Base-by-base conservation (phyloP, 192 early-diverging fungal species). In the Dissophora globulifera region DNA sequence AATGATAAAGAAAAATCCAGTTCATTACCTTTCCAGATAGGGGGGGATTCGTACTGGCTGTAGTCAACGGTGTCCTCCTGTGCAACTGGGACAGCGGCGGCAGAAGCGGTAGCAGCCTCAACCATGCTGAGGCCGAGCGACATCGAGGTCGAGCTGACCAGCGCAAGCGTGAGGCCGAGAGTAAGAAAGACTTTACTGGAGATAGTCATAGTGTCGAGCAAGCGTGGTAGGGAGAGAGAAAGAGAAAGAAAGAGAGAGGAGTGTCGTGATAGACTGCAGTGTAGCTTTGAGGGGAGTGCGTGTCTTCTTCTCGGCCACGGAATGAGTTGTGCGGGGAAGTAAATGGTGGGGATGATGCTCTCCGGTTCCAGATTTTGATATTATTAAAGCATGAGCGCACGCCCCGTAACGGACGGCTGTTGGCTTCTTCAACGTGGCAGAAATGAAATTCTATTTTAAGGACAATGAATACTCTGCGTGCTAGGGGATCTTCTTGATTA, bases 1-100 rank as follows among this genome's bases (percentile, higher is more conserved):
- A 16, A 4, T 12, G 43, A 26, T 17, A 27, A 10, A 33, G 7
- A 26, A 33, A 26, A 12, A 26, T 11, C n/a, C 38, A 16, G 19
- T 10, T n/a, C 30, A 9, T n/a, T 69, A 69, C 67, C 50, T 54
- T 45, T n/a, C 70, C 62, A 74, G 61, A 65, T 60, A n/a, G 70
- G 70, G 32, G 62, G 62, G 20, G 70, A 65, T 29, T 75, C n/a
- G 33, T 65, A 48, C 19, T 45, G 41, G 9, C 22, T 30, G 8
- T 46, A 46, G 31, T 56, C 45, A 46, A 70, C 50, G 17, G 45
- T 41, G 1, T 74, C 58, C 16, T 43, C 55, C 35, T 58, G 46
- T 3, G 55, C 47, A 2, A 50, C 55, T 9, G 55, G 23, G 2
- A 46, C 26, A 49, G n/a, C 4, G 19, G 19, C 59, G 0, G 47